These are phyloP conservation scores for Arabis alpina DNA, from an alignment of 345 rosid species.

Conservation along the genomic window DNA sequence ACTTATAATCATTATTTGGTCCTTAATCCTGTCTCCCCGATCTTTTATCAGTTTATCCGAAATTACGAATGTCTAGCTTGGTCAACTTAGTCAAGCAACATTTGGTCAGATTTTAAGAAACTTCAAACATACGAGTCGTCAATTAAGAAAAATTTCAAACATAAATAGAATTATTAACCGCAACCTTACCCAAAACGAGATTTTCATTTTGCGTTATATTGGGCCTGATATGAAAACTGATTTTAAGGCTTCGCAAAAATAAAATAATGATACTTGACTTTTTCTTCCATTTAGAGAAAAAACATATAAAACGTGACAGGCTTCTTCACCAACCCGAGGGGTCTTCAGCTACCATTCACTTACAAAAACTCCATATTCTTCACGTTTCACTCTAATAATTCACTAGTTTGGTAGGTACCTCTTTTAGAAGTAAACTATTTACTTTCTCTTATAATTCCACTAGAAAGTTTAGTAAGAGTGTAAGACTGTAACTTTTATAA, in stretches of 20 bases:
- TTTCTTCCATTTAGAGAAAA: neutral
- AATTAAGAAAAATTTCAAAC: too few species aligned
- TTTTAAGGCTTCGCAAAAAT: slow-evolving; percentile 13
- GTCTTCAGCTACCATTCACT: slow-evolving; percentile 33
- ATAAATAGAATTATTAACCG: too few species aligned
- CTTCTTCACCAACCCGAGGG: slow-evolving; percentile 37
- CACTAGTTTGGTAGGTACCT: slow-evolving; percentile 6
- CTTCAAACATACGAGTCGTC: neutral
- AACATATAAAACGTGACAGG: slow-evolving; percentile 32
- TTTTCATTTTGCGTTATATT: neutral
- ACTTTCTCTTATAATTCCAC: neutral
- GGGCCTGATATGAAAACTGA: slow-evolving; percentile 24
- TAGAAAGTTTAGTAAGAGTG: neutral
- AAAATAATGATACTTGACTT: slow-evolving; percentile 9
- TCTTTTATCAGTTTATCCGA: too few species aligned
- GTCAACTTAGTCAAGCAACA: too few species aligned
- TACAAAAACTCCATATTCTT: slow-evolving; percentile 34
- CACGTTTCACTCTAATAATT: slow-evolving; percentile 34
- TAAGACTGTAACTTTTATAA: neutral
- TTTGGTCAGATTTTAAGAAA: neutral
- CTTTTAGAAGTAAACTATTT: neutral
- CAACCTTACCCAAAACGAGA: neutral
- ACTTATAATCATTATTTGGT: too few species aligned
- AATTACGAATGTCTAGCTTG: too few species aligned
- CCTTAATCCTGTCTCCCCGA: too few species aligned